Percentiles rank a stretch among this genome's conserved stretches.
Conservation (phyloP, 164 flowering plant species). For the Santalum album region DNA sequence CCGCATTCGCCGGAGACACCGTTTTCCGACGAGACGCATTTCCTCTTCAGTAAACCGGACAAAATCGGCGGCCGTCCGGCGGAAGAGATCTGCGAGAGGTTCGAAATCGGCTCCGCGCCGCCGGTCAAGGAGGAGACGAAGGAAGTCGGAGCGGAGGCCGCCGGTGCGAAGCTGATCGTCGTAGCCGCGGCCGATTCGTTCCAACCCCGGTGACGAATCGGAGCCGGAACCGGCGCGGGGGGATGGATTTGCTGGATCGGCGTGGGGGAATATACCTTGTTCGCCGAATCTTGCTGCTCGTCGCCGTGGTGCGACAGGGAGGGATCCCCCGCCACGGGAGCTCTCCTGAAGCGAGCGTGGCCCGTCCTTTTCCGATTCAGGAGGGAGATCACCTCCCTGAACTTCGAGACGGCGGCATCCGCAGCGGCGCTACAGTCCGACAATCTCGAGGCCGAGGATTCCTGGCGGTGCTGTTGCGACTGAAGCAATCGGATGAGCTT, state of each 20-base stretch:
- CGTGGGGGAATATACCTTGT: constrained; percentile 36
- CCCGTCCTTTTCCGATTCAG: constrained; percentile 76
- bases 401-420: constrained; percentile 69
- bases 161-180: constrained; percentile 48
- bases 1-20: constrained; percentile 42
- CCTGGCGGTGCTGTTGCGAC: not conserved
- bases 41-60: constrained; percentile 50
- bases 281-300: not conserved
- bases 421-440: constrained; percentile 44
- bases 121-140: constrained; percentile 56
- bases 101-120: constrained; percentile 45
- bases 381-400: constrained; percentile 74
- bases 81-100: constrained; percentile 37
- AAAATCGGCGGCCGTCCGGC: constrained; percentile 56
- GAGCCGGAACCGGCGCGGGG: not conserved
- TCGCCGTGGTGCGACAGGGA: not conserved
- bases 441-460: constrained; percentile 1
- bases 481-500: constrained; percentile 45
- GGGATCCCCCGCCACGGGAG: not conserved
- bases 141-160: constrained; percentile 33
- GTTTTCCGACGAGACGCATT: constrained; percentile 56
- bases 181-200: too few species aligned
- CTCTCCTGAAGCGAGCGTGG: constrained; percentile 91
- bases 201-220: too few species aligned
- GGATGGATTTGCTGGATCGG: constrained; percentile 74